Conservation (phyloP, 2,329 filamentous ascomycete species). For the Epichloe festucae region DNA sequence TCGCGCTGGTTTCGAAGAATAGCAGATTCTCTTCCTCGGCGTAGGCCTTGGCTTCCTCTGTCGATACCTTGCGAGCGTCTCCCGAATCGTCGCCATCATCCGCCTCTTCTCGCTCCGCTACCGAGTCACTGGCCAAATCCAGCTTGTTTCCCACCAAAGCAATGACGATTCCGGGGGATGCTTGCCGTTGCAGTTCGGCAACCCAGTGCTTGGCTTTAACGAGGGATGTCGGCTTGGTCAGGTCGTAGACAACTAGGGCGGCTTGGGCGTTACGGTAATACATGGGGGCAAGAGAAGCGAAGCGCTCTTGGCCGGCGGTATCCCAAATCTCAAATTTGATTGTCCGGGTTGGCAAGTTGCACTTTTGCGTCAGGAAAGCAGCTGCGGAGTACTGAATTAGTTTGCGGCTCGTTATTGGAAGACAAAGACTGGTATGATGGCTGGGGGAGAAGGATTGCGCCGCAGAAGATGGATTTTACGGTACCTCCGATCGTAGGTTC, state of each 20-base stretch:
- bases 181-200: conserved; percentile 90
- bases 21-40: conserved; percentile 87
- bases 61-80: conserved; percentile 77
- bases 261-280: conserved; percentile 99
- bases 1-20: conserved; percentile 97
- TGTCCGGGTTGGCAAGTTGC: conserved; percentile 82
- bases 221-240: conserved; percentile 90
- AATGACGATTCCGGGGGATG: conserved; percentile 86
- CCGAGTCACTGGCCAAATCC: conserved; percentile 60
- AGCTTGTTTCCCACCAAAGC: conserved; percentile 95
- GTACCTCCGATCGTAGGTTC: conserved; percentile 96
- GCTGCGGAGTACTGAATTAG: conserved; percentile 36
- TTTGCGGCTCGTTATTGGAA: background rate
- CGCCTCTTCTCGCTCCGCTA: conserved; percentile 32
- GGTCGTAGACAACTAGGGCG: conserved; percentile 94
- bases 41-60: conserved; percentile 83
- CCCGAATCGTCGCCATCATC: conserved; percentile 49
- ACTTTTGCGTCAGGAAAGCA: conserved; percentile 97
- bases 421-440: background rate
- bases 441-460: background rate
- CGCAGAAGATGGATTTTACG: conserved; percentile 15
- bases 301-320: conserved; percentile 94
- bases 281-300: conserved; percentile 93
- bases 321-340: conserved; percentile 98
- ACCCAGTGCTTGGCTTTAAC: conserved; percentile 99